Evolutionary conservation across 139 green algal species (phyloP), one percentile per base, ranked within the genome.

Genomic region (Limnomonas spitsbergensis): DNA sequence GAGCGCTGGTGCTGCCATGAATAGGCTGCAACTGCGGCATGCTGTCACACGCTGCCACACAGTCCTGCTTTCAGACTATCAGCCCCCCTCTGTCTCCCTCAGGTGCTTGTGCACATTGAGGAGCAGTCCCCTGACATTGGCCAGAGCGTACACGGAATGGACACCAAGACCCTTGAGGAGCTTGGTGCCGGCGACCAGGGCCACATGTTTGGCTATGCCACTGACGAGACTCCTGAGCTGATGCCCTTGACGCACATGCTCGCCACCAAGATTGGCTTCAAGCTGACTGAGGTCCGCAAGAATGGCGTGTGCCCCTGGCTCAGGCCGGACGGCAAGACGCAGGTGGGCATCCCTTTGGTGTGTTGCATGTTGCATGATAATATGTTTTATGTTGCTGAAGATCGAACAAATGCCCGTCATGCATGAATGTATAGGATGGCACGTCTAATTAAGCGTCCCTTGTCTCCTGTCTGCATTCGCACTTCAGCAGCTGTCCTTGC

Each of bases 201-300:
- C 70, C 93, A 98, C 88, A 99, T 99, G 96, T 99, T 99, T 87
- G 96, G 96, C 69, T 99, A 99, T 77, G 96, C 96, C 79, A 98
- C 94, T 26, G 96, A 99, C 77, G 96, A 99, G 91, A 99, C 95
- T 2, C 72, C 80, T 4, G 95, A 99, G 92, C 90, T 99, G 53
- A 99, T 99, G 96, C 96, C 96, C 32, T 89, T 99, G 20, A 99
- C 96, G 20, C 97, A 99, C 87, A 88, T 99, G 74, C 89, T 99
- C 68, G 94, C 96, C 75, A 99, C 96, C 66, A 80, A 97, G 89
- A 80, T 99, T 34, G 96, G 96, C 67, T 90, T 92, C 82, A 90
- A 84, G 78, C 88, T 97, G 36, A 96, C 94, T 2, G 89, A 97
- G 85, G 91, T 95, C 9, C 84, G 94, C 78, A 98, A 98, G 89